A percentile compares a stretch with the other conserved stretches of the same genome.
These are phyloP conservation scores for Xanthoconium purpureum DNA, from an alignment of 768 basidiomycete genomes.

Conservation along the genomic window DNA sequence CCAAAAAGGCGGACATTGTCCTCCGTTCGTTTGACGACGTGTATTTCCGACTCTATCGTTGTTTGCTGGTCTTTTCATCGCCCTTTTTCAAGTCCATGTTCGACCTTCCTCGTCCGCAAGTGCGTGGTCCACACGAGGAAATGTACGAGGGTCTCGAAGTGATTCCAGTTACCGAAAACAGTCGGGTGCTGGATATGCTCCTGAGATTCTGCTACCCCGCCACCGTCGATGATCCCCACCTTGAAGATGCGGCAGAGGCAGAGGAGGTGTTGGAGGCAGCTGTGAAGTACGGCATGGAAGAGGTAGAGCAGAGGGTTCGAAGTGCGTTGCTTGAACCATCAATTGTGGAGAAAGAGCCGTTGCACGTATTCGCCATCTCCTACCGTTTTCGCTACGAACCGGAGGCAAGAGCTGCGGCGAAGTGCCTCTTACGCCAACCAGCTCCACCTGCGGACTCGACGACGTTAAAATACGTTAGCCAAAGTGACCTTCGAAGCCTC, in stretches of 20 bases:
- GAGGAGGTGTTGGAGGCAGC: slow-evolving; percentile 28
- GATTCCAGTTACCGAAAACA: slow-evolving; percentile 31
- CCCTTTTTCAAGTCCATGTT: slow-evolving; percentile 34
- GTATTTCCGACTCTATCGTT: slow-evolving; percentile 24
- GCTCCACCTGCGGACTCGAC: neutral
- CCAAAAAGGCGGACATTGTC: slow-evolving; percentile 46
- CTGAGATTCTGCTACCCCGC: slow-evolving; percentile 37
- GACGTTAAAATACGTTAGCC: slow-evolving; percentile 3
- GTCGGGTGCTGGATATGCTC: slow-evolving; percentile 27
- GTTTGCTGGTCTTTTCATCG: slow-evolving; percentile 27
- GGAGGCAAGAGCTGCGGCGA: slow-evolving; percentile 33
- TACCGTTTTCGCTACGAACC: slow-evolving; percentile 26
- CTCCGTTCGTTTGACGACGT: slow-evolving; percentile 48
- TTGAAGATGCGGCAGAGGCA: slow-evolving; percentile 16
- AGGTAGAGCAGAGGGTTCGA: slow-evolving; percentile 24
- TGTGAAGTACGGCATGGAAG: slow-evolving; percentile 32
- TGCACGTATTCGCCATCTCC: slow-evolving; percentile 36
- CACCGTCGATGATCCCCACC: slow-evolving; percentile 21
- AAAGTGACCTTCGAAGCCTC: slow-evolving; percentile 14
- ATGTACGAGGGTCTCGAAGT: slow-evolving; percentile 16
- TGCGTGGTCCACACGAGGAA: slow-evolving; percentile 11
- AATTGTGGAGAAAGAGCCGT: slow-evolving; percentile 28
- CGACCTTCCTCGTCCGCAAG: slow-evolving; percentile 25
- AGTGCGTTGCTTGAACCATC: slow-evolving; percentile 23
- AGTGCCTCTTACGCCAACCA: slow-evolving; percentile 21